These are phyloP conservation scores for Phialocephala sp. DNA, from an alignment of 2,329 filamentous ascomycete species.

Conservation along the genomic window DNA sequence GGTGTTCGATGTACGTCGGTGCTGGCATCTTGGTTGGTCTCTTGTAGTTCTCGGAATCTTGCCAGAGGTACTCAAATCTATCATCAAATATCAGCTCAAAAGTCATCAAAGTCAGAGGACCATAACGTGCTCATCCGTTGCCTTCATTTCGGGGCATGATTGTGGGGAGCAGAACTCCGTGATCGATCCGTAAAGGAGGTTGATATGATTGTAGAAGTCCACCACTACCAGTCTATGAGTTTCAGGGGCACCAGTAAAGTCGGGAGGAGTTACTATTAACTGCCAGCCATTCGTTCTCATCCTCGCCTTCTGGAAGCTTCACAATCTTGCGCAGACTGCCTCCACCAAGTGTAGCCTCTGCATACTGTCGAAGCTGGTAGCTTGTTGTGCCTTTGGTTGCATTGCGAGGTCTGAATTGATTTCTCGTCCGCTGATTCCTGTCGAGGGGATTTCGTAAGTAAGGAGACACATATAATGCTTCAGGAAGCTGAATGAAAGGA, in stretches of 20 bases:
- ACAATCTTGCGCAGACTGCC: slow-evolving; percentile 96
- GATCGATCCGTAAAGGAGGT: slow-evolving; percentile 96
- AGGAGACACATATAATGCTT: slow-evolving; percentile 44
- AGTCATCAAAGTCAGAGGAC: slow-evolving; percentile 7
- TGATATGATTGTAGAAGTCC: slow-evolving; percentile 99
- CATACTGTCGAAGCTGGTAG: slow-evolving; percentile 97
- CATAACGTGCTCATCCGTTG: slow-evolving; percentile 85
- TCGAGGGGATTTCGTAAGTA: slow-evolving; percentile 42
- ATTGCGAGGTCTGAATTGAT: slow-evolving; percentile 88
- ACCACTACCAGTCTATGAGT: slow-evolving; percentile 70
- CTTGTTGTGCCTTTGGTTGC: slow-evolving; percentile 84
- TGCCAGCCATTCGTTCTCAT: slow-evolving; percentile 96
- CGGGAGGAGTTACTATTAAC: slow-evolving; percentile 77
- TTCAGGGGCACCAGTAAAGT: not conserved
- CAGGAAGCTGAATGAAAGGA: slow-evolving; percentile 49
- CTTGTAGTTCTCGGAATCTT: slow-evolving; percentile 93
- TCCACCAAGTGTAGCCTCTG: slow-evolving; percentile 93
- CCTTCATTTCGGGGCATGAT: slow-evolving; percentile 99
- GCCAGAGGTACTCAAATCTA: slow-evolving; percentile 98
- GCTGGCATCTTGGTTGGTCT: slow-evolving; percentile 97
- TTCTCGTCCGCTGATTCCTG: slow-evolving; percentile 86
- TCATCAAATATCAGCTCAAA: slow-evolving; percentile 10
- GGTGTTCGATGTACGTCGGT: slow-evolving; percentile 95
- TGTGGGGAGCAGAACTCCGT: slow-evolving; percentile 98
- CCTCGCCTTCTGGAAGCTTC: slow-evolving; percentile 94